Evolutionary conservation across 768 basidiomycete genomes (phyloP), one percentile per base, ranked within the genome.

Genomic region (Pleurotus salmoneostramineus): DNA sequence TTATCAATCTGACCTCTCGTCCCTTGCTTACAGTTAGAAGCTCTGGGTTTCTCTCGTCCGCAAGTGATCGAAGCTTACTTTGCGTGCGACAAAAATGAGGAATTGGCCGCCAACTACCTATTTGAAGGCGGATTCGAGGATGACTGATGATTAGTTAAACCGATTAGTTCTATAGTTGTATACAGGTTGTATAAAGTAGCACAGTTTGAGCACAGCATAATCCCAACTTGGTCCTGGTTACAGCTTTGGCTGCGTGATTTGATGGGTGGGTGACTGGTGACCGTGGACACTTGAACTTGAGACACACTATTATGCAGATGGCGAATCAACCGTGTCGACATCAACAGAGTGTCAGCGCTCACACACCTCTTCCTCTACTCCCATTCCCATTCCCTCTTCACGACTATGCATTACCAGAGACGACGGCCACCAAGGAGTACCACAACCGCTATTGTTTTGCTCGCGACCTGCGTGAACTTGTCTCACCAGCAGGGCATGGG

Each of bases 61-160:
- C 76, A 77, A 0, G 96, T 80, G n/a, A 74, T 95, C 36, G 84
- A 98, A 71, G 97, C 97, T 1, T 99, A 91, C 72, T 83, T 96
- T 68, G 91, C 88, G 1, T 98, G 95, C 71, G 97, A 94, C 70
- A 94, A 92, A 81, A 94, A 98, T 67, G 97, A 98, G 73, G 94
- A 98, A 68, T 74, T 95, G 15, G 95, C 97, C 6, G 97, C 96
- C 11, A 97, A 97, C 67, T 96, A 88, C 65, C 71, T 98, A 64
- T 95, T 98, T 62, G 95, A 96, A 64, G 65, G 73, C 56, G 76
- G 77, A 32, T 87, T 85, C 65, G 85, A 84, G 0, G 85, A 82
- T 32, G 52, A 54, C 34, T 32, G 52, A 54, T 27, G 52, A 54
- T 15, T 17, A 45, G 44, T 45, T 45, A 17, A 45, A 27, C 3